These are phyloP conservation scores for Terana coerulea DNA, from an alignment of 768 basidiomycete species.

Conservation along the genomic window DNA sequence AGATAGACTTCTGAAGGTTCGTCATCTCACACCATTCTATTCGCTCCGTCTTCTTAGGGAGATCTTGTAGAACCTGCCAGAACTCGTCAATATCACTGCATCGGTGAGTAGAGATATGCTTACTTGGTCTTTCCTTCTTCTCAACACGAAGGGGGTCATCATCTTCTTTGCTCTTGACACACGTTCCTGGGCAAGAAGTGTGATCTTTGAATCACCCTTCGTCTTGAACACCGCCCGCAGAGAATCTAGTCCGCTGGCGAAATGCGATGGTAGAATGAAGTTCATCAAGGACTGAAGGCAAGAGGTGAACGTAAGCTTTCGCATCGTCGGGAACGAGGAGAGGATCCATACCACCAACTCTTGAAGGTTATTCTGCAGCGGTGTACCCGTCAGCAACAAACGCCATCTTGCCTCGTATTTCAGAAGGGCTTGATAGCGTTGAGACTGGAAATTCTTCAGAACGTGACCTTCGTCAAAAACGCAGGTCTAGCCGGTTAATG, in stretches of 20 bases:
- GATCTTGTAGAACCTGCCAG: constrained; percentile 79
- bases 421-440: constrained; percentile 86
- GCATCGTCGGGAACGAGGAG: background rate
- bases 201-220: constrained; percentile 86
- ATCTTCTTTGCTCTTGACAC: constrained; percentile 96
- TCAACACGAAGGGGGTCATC: constrained; percentile 98
- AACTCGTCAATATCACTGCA: no score
- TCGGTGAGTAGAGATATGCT: constrained; percentile 7
- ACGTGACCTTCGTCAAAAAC: constrained; percentile 98
- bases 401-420: constrained; percentile 87
- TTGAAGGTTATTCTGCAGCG: constrained; percentile 88
- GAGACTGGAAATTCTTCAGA: constrained; percentile 96
- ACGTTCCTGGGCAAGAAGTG: constrained; percentile 86
- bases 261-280: constrained; percentile 93
- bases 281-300: constrained; percentile 86
- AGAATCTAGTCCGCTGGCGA: constrained; percentile 70
- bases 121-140: constrained; percentile 94
- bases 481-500: constrained; percentile 55
- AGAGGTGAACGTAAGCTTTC: constrained; percentile 4
- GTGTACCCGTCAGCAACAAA: constrained; percentile 91
- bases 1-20: constrained; percentile 73
- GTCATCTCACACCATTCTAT: constrained; percentile 98
- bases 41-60: constrained; percentile 89
- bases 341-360: constrained; percentile 74
- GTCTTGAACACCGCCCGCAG: constrained; percentile 96